Conservation (phyloP, 2,329 filamentous ascomycete species). For the Claviceps spartinae region DNA sequence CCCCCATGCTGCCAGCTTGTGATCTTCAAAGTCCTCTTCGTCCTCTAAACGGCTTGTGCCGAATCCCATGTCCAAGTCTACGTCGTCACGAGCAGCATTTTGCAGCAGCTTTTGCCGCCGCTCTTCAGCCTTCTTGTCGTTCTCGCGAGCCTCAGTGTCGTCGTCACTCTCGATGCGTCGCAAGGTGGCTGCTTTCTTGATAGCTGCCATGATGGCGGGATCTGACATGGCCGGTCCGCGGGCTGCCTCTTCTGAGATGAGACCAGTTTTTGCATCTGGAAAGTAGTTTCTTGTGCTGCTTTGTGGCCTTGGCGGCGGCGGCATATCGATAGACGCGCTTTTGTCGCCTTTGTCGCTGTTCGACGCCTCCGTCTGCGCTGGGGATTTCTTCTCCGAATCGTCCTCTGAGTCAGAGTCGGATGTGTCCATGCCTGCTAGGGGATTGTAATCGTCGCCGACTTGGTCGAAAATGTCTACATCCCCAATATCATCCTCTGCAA, state of each 20-base stretch:
- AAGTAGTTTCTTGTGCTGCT: constrained; percentile 46
- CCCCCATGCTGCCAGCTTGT: constrained; percentile 54
- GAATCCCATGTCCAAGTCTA: constrained; percentile 91
- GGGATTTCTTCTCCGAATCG: constrained; percentile 20
- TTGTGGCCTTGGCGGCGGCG: constrained; percentile 31
- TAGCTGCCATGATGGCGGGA: constrained; percentile 65
- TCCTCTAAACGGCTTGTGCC: constrained; percentile 79
- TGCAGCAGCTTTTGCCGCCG: constrained; percentile 63
- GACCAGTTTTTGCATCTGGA: constrained; percentile 39
- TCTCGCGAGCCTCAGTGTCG: constrained; percentile 22
- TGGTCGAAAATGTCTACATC: constrained; percentile 54
- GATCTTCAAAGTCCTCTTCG: constrained; percentile 65
- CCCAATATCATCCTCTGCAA: constrained; percentile 33
- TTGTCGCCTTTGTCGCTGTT: constrained; percentile 7
- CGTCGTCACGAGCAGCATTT: constrained; percentile 63
- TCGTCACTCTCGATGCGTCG: constrained; percentile 30
- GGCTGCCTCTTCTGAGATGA: constrained; percentile 38
- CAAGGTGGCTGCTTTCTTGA: constrained; percentile 69
- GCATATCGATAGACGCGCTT: constrained; percentile 23
- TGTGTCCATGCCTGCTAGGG: constrained; percentile 42
- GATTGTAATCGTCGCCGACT: constrained; percentile 53
- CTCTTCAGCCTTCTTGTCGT: constrained; percentile 45
- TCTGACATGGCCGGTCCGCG: constrained; percentile 48
- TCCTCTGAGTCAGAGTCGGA: constrained; percentile 32
- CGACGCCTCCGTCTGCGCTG: not conserved